Evolutionary conservation across 140 eudicot genomes (phyloP), one percentile per base, ranked within the genome.

Genomic region (Oenanthe javanica): DNA sequence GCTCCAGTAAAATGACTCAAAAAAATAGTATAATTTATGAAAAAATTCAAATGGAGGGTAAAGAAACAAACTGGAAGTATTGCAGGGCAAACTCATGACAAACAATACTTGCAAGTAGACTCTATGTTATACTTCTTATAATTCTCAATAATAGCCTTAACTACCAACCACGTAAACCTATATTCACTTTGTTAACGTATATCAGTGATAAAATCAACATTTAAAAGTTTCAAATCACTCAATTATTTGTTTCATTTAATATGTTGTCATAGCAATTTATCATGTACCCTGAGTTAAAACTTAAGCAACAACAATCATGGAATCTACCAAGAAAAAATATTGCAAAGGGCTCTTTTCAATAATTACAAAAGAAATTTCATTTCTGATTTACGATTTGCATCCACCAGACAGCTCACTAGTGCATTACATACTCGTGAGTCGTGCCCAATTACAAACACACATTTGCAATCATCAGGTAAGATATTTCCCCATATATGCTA

Each of bases 341-440:
- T 94, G 80, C 97, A 94, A 31, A 31, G 0, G 97, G 96, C 87
- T 92, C 97, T 80, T 95, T 97, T 86, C 97, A 95, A 72, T 85
- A 87, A 81, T 92, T 92, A 72, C 96, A 90, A 83, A 87, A 92
- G 23, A 95, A 89, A 61, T 88, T 83, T 91, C 96, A 86, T 15
- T 86, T 86, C 81, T 92, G 97, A 79, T 95, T 97, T 25, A 89
- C 87, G 16, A 89, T 88, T 80, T 95, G 97, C 5, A 90, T 86
- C 99, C 97, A 94, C 77, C 92, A 86, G 21, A 94, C 89, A 80
- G 99, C 92, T 97, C 99, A 94, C 71, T 90, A 89, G 64, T 92
- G 97, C 79, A 92, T 69, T 75, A 92, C 88, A 79, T 89, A 88
- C 75, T 86, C 88, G 61, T 80, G 86, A 31, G 31, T 31, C 31